A percentile compares a stretch with the other conserved stretches of the same genome.
Evolutionary conservation across 192 early-diverging fungal species (phyloP).

Genomic region (Mortierella antarctica): DNA sequence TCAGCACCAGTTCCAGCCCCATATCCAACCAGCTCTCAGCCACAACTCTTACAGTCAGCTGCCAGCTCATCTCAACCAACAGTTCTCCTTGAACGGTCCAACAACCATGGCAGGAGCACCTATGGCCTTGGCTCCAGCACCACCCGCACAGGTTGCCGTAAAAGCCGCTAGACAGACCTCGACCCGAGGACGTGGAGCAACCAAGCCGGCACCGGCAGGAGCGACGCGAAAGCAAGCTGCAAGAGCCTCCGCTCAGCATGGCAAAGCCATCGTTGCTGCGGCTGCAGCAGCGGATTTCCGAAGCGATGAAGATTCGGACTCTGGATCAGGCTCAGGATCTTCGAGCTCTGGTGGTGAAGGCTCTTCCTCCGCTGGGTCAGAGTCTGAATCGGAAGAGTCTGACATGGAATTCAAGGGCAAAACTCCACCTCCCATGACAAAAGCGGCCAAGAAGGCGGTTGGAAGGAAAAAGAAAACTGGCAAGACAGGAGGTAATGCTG

Average conservation of each 20-base stretch:
- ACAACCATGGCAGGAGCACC: conserved; percentile 10
- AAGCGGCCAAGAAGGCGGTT: conserved; percentile 29
- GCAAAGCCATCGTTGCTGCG: conserved; percentile 11
- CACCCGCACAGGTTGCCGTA: not conserved
- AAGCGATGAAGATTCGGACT: conserved; percentile 37
- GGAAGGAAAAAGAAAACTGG: conserved; percentile 40
- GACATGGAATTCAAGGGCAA: conserved; percentile 50
- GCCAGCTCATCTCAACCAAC: conserved; percentile 46
- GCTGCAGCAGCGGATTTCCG: conserved; percentile 4
- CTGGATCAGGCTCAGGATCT: conserved; percentile 45
- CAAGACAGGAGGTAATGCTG: conserved; percentile 39
- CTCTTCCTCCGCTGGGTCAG: conserved; percentile 28
- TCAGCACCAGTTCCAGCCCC: conserved; percentile 15
- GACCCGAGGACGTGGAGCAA: conserved; percentile 24
- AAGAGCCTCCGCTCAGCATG: conserved; percentile 22
- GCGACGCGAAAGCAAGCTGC: conserved; percentile 23
- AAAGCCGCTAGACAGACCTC: conserved; percentile 27
- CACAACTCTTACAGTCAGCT: conserved; percentile 45
- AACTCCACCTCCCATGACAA: conserved; percentile 29
- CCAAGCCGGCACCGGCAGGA: conserved; percentile 10
- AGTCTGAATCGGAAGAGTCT: conserved; percentile 47
- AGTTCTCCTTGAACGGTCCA: conserved; percentile 34
- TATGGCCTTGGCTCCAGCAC: not conserved
- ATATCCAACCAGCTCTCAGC: conserved; percentile 10
- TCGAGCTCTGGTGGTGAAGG: conserved; percentile 26